Evolutionary conservation across 371 early-diverging fungal genomes (phyloP).

Genomic region (Massospora cicadina): DNA sequence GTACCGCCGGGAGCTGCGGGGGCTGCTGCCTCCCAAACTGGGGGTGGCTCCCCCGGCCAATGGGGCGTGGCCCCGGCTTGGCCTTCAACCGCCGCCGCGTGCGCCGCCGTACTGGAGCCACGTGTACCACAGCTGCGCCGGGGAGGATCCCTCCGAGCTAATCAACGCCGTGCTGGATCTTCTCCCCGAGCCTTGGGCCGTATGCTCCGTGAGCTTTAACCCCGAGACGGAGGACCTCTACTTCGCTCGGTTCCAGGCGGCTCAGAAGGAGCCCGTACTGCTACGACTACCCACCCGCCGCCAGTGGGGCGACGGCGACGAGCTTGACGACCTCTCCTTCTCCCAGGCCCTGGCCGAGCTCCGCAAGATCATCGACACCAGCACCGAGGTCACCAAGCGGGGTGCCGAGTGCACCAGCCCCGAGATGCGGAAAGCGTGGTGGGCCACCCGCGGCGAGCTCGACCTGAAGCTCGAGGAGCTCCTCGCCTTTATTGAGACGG

Average conservation of each 20-base stretch:
- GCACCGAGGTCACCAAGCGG: background rate
- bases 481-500: background rate
- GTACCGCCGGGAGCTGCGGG: background rate
- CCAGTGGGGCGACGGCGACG: background rate
- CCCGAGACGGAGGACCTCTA: background rate
- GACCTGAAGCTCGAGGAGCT: background rate
- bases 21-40: background rate
- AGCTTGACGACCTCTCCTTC: background rate
- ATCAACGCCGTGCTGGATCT: background rate
- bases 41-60: background rate
- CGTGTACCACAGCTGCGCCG: background rate
- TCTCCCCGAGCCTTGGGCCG: background rate
- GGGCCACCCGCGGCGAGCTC: background rate
- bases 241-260: background rate
- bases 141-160: background rate
- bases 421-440: background rate
- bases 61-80: background rate
- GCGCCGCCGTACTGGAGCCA: background rate
- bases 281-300: background rate
- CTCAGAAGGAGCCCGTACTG: background rate
- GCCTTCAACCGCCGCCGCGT: background rate
- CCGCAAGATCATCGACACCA: background rate
- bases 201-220: background rate
- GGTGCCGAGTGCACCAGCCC: background rate
- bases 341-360: background rate